Base-by-base conservation (phyloP, 2,329 filamentous ascomycete species). In the Cercospora brassicicola region DNA sequence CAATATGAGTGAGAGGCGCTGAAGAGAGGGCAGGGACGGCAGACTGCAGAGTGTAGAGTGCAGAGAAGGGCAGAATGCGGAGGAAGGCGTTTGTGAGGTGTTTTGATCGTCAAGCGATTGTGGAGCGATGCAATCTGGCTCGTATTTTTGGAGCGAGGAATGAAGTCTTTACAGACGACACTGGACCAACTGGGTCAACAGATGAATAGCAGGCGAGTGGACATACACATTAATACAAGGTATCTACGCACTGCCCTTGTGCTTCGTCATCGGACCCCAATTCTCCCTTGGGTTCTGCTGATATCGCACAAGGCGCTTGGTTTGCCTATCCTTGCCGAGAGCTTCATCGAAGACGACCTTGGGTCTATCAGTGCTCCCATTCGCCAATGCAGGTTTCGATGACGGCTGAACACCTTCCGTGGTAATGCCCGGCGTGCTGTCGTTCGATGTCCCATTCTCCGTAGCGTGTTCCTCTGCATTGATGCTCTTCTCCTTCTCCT, bases 221-320 rank as follows among this genome's bases (percentile, higher is more conserved):
- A 31, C 23, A 31, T 57, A 28, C n/a, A n/a, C 15, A 42, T 7
- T 42, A 42, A 42, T 42, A 42, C 53, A 57, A 23, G 2, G 18
- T 18, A 53, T 39, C 57, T 66, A 74, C n/a, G 65, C 73, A 65
- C 69, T 74, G 2, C 75, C 75, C 76, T 84, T 85, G 18, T 83
- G 83, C 66, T 82, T 79, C 36, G 79, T 78, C 88, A 96, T 88
- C 0, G 95, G 95, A 0, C 95, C 95, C 95, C 95, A 99, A 78
- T 98, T 95, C 76, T 93, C 90, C 68, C 90, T 85, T 56, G 95
- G 95, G 77, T 98, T 98, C 69, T 90, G 82, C 82, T 97, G 95
- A 79, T 97, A 99, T 70, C 94, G 85, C 64, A 96, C 89, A 56
- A 96, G 84, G 71, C 89, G 90, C 77, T 87, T 90, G 63, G 63